These are phyloP conservation scores for Haplosporangium sp. DNA, from an alignment of 371 early-diverging fungal species.

Conservation along the genomic window DNA sequence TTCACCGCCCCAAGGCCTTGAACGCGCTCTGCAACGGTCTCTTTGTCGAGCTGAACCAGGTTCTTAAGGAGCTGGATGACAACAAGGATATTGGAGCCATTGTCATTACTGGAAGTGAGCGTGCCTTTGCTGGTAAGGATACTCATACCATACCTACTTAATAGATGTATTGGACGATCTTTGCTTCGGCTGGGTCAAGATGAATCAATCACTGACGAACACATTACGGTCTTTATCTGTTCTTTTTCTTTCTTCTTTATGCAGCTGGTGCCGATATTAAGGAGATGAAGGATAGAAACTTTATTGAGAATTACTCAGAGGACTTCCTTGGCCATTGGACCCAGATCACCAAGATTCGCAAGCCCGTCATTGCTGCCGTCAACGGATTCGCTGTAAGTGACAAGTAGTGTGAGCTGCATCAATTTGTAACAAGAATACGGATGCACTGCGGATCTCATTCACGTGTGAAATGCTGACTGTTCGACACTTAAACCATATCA, in stretches of 20 bases:
- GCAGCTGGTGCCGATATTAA: slow-evolving; percentile 98
- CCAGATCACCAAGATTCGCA: slow-evolving; percentile 87
- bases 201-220: slow-evolving; percentile 4
- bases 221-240: background rate
- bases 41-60: slow-evolving; percentile 92
- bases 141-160: too few species aligned
- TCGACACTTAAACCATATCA: background rate
- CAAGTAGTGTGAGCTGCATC: background rate
- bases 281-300: slow-evolving; percentile 93
- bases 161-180: too few species aligned
- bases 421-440: background rate
- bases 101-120: slow-evolving; percentile 95
- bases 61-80: slow-evolving; percentile 81
- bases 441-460: background rate
- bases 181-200: too few species aligned
- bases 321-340: slow-evolving; percentile 97
- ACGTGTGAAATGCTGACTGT: slow-evolving; percentile 3
- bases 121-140: slow-evolving; percentile 91
- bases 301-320: slow-evolving; percentile 86
- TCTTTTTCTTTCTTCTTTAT: background rate
- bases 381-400: slow-evolving; percentile 93
- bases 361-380: slow-evolving; percentile 98
- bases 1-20: slow-evolving; percentile 95
- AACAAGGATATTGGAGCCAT: slow-evolving; percentile 89
- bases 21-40: slow-evolving; percentile 96